Conservation (phyloP, 2,329 filamentous ascomycete species). For the Colletotrichum orchidophilum region DNA sequence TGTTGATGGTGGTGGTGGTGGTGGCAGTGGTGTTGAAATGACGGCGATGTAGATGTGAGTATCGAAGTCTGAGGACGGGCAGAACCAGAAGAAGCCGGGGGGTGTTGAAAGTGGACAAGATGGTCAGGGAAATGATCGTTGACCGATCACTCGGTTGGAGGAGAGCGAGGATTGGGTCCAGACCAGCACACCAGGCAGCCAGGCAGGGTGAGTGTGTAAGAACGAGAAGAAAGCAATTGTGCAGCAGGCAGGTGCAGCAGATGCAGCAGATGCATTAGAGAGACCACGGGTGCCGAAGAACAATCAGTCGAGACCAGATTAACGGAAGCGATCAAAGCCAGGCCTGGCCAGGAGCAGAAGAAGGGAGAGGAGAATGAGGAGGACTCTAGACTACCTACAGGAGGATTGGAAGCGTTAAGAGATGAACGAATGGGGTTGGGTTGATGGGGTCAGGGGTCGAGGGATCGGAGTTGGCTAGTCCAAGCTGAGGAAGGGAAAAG, state of each 20-base stretch:
- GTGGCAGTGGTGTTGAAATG: background rate
- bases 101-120: background rate
- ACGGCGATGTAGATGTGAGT: background rate
- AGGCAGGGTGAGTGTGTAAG: background rate
- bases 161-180: background rate
- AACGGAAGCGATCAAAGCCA: background rate
- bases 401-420: no score
- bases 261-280: background rate
- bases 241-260: background rate
- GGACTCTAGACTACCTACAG: no score
- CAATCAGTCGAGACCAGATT: background rate
- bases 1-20: background rate
- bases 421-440: background rate
- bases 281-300: background rate
- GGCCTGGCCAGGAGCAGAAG: background rate
- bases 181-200: no score
- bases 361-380: background rate
- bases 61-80: background rate
- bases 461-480: background rate
- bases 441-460: background rate
- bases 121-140: background rate
- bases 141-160: background rate
- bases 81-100: background rate
- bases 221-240: conserved; percentile 5
- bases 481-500: background rate